phyloP scores from a whole-genome alignment of 495 filamentous ascomycete genomes.

The Tuber borchii region DNA sequence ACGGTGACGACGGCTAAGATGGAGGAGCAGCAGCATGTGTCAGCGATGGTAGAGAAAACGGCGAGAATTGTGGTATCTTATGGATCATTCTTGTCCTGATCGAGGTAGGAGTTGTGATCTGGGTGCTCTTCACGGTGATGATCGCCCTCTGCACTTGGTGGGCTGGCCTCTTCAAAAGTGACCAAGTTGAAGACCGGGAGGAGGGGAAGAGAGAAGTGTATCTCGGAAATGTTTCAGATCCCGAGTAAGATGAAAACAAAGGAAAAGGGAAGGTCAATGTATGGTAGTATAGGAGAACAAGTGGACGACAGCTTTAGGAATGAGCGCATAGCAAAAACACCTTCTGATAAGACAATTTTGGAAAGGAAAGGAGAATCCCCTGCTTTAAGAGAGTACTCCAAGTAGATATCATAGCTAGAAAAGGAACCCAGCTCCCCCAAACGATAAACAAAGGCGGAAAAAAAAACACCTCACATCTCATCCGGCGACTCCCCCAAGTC shows the following conservation, averaged over 20 bases:
- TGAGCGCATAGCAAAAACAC: background rate
- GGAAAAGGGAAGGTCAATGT: background rate
- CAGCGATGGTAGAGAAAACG: background rate
- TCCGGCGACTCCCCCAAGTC: constrained; percentile 37
- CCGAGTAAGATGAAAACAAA: background rate
- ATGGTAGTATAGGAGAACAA: background rate
- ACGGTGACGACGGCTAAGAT: background rate
- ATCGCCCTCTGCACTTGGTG: background rate
- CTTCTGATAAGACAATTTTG: background rate
- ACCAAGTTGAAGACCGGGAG: background rate
- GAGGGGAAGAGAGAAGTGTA: background rate
- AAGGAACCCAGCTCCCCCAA: background rate
- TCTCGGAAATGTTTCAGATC: background rate
- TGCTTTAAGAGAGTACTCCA: background rate
- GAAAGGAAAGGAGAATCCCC: background rate
- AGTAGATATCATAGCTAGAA: background rate
- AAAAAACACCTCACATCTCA: constrained; percentile 26
- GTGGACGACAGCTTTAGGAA: background rate
- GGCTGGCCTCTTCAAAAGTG: background rate
- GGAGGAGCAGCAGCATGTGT: background rate
- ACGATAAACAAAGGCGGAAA: constrained; percentile 2
- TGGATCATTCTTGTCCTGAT: background rate
- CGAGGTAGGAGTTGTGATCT: background rate
- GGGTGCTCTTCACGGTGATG: background rate
- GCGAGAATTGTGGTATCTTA: background rate